These are phyloP conservation scores for Cicer pinnatifidum DNA, from an alignment of 306 rosid species.

Conservation along the genomic window DNA sequence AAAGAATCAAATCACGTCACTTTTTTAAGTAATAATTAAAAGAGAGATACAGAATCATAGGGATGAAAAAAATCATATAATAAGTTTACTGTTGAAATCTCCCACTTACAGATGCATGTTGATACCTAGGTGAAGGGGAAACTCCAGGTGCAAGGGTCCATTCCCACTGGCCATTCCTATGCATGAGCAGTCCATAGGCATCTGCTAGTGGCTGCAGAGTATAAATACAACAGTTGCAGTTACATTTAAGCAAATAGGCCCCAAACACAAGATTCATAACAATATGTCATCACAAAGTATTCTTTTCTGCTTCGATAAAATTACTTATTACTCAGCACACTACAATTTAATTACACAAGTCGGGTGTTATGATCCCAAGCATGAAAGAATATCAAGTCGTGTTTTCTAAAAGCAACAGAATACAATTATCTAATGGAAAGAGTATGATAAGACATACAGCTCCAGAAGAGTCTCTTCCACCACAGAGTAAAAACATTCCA, in stretches of 20 bases:
- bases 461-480: slow-evolving; percentile 97
- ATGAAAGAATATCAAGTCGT: slow-evolving; percentile 13
- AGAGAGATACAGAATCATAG: slow-evolving; percentile 16
- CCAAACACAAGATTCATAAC: slow-evolving; percentile 28
- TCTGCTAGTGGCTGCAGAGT: slow-evolving; percentile 81
- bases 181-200: slow-evolving; percentile 98
- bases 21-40: not conserved
- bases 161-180: slow-evolving; percentile 98
- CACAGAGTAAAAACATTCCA: slow-evolving; percentile 99
- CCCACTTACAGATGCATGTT: slow-evolving; percentile 95
- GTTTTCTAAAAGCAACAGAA: slow-evolving; percentile 34
- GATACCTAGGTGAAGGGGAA: slow-evolving; percentile 95
- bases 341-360: slow-evolving; percentile 11
- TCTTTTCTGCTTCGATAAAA: slow-evolving; percentile 32
- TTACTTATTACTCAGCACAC: slow-evolving; percentile 20
- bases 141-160: slow-evolving; percentile 99
- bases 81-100: slow-evolving; percentile 35
- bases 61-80: slow-evolving; percentile 26
- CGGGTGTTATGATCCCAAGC: slow-evolving; percentile 30
- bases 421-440: slow-evolving; percentile 34
- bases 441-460: slow-evolving; percentile 60
- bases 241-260: slow-evolving; percentile 21
- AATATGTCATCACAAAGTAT: slow-evolving; percentile 21
- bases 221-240: slow-evolving; percentile 31
- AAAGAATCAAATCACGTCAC: slow-evolving; percentile 21